phyloP scores from a whole-genome alignment of 1,284 basidiomycete genomes.

The Ceraceosorus guamensis region DNA sequence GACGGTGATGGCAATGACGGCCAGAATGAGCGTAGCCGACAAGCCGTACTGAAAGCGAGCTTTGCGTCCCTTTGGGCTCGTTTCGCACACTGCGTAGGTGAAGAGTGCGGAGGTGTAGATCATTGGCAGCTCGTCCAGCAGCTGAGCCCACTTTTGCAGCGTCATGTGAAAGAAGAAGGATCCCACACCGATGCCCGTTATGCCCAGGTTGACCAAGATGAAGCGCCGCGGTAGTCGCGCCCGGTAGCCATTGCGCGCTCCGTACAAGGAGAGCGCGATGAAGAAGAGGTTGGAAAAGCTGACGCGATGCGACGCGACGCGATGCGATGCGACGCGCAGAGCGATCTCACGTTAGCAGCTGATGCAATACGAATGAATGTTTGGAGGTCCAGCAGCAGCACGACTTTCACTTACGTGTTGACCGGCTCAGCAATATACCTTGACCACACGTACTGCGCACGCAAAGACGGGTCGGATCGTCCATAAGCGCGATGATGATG shows the following conservation, averaged over 20 bases:
- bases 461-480: too few species aligned
- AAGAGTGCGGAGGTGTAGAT: conserved; percentile 37
- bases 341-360: conserved; percentile 6
- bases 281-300: conserved; percentile 51
- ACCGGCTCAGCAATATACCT: conserved; percentile 40
- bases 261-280: conserved; percentile 50
- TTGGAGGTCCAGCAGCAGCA: conserved; percentile 50
- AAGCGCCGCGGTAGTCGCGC: conserved; percentile 29
- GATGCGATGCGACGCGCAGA: conserved; percentile 49
- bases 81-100: conserved; percentile 38
- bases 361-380: conserved; percentile 47
- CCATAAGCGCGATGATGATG: too few species aligned
- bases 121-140: conserved; percentile 48
- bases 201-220: conserved; percentile 26
- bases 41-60: conserved; percentile 19
- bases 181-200: conserved; percentile 34
- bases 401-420: conserved; percentile 19
- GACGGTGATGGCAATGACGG: conserved; percentile 28
- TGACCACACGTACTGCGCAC: conserved; percentile 26
- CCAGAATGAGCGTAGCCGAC: conserved; percentile 13
- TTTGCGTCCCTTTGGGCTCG: conserved; percentile 16
- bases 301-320: too few species aligned
- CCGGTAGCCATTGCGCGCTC: conserved; percentile 16
- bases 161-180: conserved; percentile 43
- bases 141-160: conserved; percentile 38